Conservation (phyloP, 1,284 basidiomycete genomes). For the Fomitopsis betulina region DNA sequence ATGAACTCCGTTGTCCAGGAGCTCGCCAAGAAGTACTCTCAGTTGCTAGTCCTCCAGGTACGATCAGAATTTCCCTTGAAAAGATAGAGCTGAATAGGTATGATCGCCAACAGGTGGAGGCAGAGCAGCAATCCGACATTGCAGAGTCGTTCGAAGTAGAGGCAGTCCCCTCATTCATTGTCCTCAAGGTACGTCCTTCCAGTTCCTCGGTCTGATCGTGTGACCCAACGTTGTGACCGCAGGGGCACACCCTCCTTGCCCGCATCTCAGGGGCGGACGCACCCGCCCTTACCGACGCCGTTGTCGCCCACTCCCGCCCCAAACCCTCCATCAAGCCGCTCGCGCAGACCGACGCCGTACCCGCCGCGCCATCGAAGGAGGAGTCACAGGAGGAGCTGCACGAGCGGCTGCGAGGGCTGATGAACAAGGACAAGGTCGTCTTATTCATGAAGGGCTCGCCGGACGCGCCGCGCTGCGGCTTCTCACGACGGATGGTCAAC, state of each 20-base stretch:
- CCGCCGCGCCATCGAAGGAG: constrained; percentile 31
- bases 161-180: constrained; percentile 83
- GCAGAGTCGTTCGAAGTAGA: constrained; percentile 93
- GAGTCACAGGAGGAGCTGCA: constrained; percentile 70
- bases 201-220: neutral
- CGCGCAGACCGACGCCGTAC: constrained; percentile 32
- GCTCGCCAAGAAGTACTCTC: constrained; percentile 68
- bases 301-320: constrained; percentile 51
- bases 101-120: constrained; percentile 68
- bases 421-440: constrained; percentile 73
- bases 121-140: constrained; percentile 85
- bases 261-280: constrained; percentile 86
- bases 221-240: constrained; percentile 17
- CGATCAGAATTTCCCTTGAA: neutral
- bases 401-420: constrained; percentile 57
- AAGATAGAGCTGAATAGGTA: neutral
- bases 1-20: constrained; percentile 79
- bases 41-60: constrained; percentile 74
- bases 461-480: constrained; percentile 82
- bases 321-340: constrained; percentile 38
- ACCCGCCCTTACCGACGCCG: constrained; percentile 55
- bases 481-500: constrained; percentile 67
- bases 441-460: constrained; percentile 98
- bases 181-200: constrained; percentile 61
- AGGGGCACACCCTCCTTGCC: constrained; percentile 89